A percentile compares a stretch with the other conserved stretches of the same genome.
These are phyloP conservation scores for Parachlorella kessleri DNA, from an alignment of 139 green algal genomes.

Conservation along the genomic window DNA sequence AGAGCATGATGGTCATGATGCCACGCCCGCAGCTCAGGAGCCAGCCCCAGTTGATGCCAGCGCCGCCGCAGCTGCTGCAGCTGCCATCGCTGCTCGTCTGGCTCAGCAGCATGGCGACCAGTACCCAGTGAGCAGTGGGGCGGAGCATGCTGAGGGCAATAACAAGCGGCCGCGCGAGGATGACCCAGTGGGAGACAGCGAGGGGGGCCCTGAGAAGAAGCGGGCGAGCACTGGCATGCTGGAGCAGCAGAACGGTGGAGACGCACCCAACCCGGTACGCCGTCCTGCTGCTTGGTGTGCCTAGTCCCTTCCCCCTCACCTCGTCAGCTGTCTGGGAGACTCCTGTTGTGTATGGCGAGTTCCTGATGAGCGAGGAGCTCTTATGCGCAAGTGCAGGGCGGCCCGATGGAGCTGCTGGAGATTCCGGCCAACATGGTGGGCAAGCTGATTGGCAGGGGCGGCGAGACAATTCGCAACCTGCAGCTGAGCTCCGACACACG, in stretches of 20 bases:
- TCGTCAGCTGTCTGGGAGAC: neutral
- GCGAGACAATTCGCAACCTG: conserved; percentile 87
- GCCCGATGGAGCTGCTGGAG: conserved; percentile 32
- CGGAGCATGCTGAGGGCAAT: conserved; percentile 22
- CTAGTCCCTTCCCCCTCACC: neutral
- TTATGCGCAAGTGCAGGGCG: conserved; percentile 8
- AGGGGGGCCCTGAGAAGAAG: conserved; percentile 43
- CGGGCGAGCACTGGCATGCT: conserved; percentile 14
- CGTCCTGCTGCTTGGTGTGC: neutral
- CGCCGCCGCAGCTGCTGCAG: conserved; percentile 21
- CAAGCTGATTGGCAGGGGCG: conserved; percentile 85
- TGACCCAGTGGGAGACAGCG: conserved; percentile 2
- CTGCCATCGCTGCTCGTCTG: conserved; percentile 27
- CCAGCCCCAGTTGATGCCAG: neutral
- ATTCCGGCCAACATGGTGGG: conserved; percentile 65
- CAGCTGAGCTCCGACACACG: conserved; percentile 66
- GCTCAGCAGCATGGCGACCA: conserved; percentile 17
- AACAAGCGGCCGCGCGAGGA: conserved; percentile 47
- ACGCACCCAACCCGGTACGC: neutral
- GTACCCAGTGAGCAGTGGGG: conserved; percentile 17
- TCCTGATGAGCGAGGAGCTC: neutral
- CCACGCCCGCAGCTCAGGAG: neutral
- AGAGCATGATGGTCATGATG: neutral
- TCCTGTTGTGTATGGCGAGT: neutral
- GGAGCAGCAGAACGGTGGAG: neutral